Base-by-base conservation (phyloP, 106 monocot species). In the Apostasia ramifera region DNA sequence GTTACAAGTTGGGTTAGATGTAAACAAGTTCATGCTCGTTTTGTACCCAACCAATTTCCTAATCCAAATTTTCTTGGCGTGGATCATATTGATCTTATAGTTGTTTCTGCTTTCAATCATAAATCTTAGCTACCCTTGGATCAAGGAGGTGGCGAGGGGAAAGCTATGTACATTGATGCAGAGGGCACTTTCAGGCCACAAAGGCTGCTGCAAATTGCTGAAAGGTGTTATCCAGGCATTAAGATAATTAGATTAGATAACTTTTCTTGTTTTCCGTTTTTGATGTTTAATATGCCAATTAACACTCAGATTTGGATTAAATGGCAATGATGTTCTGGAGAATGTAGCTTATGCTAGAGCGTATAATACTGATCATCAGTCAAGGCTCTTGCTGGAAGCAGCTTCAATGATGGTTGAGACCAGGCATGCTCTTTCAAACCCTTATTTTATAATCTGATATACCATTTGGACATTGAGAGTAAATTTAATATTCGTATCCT, bases 371-470 rank as follows among this genome's bases (percentile, higher is more conserved):
- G 98, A 98, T 73, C 93, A 99, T 77, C 90, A 98, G 52, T 99
- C 93, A 57, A 83, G 93, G 53, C 83, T 99, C 53, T 81, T 99
- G 79, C 80, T 99, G 26, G 90, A 99, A 83, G 98, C 93, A 59
- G 93, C 93, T 78, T 99, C 98, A 41, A 93, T 99, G 98, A 98
- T 98, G 98, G 87, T 99, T 66, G 98, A 99, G 47, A 67, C 98
- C 55, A 93, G 93, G 98, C 76, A 83, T 74, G 71, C 45, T 43
- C 40, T 60, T 49, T 61, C 69, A 56, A 73, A 15, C 66, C 14
- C 55, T 15, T 44, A 37, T 8, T 48, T 54, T 53, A 6, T 57
- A 26, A 26, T 26, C 26, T 26, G 26, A 26, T 26, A 26, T 26
- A 26, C 26, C 26, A 26, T 26, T 26, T 26, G 26, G 26, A 26